A percentile compares a stretch with the other conserved stretches of the same genome.
Evolutionary conservation across 1,139 yeast species (phyloP).

Genomic region (Meyerozyma carpophila): DNA sequence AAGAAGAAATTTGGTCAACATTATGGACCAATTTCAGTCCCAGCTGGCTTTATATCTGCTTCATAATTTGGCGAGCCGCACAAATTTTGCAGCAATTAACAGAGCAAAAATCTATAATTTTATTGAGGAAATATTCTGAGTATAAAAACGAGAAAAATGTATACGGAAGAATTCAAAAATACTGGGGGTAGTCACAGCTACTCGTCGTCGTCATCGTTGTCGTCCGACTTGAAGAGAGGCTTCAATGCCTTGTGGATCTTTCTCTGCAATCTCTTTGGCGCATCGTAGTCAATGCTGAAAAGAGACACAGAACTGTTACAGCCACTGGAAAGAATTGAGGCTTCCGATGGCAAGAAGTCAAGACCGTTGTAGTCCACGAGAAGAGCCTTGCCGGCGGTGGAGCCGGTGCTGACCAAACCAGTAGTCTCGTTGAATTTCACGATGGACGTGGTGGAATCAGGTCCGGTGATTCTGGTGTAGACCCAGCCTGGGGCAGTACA

Average conservation of each 20-base stretch:
- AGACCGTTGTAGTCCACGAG: conserved; percentile 28
- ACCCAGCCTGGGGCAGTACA: conserved; percentile 37
- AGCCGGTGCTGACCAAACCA: conserved; percentile 12
- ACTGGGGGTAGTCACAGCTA: not conserved
- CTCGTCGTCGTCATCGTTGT: not conserved
- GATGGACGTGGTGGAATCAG: conserved; percentile 24
- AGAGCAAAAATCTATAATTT: not conserved
- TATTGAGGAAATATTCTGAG: not conserved
- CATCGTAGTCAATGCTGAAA: conserved; percentile 41
- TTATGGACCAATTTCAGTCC: not conserved
- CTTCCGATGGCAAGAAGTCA: conserved; percentile 34
- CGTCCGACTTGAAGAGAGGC: not conserved
- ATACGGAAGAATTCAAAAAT: not conserved
- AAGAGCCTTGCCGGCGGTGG: conserved; percentile 13
- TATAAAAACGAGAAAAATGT: not conserved
- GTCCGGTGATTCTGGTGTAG: conserved; percentile 36
- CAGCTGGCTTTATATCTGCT: too few species aligned
- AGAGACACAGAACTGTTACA: conserved; percentile 35
- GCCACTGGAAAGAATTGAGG: conserved; percentile 13
- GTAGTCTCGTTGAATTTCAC: conserved; percentile 26
- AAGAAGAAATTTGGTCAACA: not conserved
- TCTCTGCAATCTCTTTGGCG: conserved; percentile 5
- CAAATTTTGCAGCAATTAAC: not conserved
- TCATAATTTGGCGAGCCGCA: not conserved
- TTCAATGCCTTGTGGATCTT: not conserved